Conservation (phyloP, 768 basidiomycete genomes). For the Auriscalpium vulgare region DNA sequence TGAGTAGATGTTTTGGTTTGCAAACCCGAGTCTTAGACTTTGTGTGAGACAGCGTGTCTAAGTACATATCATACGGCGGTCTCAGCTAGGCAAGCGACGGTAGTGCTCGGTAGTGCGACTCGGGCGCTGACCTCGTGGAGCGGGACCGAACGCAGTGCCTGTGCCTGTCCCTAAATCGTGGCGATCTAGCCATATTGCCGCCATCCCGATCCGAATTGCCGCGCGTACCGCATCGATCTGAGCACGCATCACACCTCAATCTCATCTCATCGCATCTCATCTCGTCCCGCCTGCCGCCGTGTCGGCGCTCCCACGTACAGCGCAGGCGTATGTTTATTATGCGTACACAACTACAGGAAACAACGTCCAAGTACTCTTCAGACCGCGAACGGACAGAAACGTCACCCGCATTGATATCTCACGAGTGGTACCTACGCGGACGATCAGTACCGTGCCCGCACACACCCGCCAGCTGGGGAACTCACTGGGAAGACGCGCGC, state of each 20-base stretch:
- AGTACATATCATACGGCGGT: neutral
- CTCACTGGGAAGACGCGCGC: conserved; percentile 27
- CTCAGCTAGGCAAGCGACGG: no score
- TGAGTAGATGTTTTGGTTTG: no score
- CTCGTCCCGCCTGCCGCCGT: neutral
- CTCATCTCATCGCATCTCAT: neutral
- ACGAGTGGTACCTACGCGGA: no score
- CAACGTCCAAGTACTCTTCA: no score
- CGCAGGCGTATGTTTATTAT: no score
- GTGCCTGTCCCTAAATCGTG: neutral
- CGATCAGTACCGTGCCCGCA: no score
- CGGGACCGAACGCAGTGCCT: neutral
- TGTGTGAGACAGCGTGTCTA: neutral
- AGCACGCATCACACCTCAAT: neutral
- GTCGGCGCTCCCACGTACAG: no score
- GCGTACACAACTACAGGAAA: no score
- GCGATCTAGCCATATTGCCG: neutral
- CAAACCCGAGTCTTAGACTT: no score
- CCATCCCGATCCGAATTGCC: neutral
- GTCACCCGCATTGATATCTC: no score
- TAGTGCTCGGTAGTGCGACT: no score
- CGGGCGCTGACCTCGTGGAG: neutral
- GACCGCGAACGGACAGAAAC: no score
- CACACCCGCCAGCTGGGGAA: neutral
- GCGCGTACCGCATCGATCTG: neutral